These are phyloP conservation scores for Isochrysis galbana DNA, from an alignment of 78 protist species.

Conservation along the genomic window DNA sequence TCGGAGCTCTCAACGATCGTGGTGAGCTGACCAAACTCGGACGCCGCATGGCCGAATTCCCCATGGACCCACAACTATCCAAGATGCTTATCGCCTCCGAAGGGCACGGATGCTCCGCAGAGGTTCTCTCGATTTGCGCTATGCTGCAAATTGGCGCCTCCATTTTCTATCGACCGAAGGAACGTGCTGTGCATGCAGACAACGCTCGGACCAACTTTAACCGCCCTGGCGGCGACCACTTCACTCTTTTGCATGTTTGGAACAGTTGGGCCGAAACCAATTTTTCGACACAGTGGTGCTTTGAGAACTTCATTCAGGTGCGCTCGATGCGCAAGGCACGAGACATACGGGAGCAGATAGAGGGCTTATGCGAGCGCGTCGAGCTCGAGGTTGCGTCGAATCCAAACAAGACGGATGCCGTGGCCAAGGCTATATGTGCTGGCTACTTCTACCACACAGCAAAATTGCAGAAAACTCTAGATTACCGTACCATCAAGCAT, in stretches of 20 bases:
- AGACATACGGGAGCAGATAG: constrained; percentile 92
- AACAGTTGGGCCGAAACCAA: constrained; percentile 82
- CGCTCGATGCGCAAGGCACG: constrained; percentile 90
- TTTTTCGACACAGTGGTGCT: constrained; percentile 88
- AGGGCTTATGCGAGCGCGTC: constrained; percentile 77
- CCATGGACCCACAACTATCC: constrained; percentile 91
- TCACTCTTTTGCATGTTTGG: constrained; percentile 84
- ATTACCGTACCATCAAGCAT: constrained; percentile 79
- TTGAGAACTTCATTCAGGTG: constrained; percentile 90
- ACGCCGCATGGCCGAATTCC: constrained; percentile 97
- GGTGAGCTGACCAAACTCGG: constrained; percentile 97
- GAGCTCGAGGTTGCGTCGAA: constrained; percentile 61
- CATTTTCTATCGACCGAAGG: constrained; percentile 88
- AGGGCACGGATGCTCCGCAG: background rate
- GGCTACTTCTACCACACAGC: constrained; percentile 89
- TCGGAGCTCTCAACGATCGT: constrained; percentile 89
- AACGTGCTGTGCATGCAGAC: constrained; percentile 67
- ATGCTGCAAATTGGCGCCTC: constrained; percentile 86
- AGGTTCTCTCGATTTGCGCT: constrained; percentile 64
- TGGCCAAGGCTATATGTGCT: constrained; percentile 79
- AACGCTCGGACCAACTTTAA: constrained; percentile 50
- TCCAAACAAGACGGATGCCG: background rate
- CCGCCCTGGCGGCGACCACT: constrained; percentile 88
- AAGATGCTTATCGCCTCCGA: constrained; percentile 71
- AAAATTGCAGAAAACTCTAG: background rate